phyloP scores from a whole-genome alignment of 306 rosid genomes.

The Vigna hirtella region DNA sequence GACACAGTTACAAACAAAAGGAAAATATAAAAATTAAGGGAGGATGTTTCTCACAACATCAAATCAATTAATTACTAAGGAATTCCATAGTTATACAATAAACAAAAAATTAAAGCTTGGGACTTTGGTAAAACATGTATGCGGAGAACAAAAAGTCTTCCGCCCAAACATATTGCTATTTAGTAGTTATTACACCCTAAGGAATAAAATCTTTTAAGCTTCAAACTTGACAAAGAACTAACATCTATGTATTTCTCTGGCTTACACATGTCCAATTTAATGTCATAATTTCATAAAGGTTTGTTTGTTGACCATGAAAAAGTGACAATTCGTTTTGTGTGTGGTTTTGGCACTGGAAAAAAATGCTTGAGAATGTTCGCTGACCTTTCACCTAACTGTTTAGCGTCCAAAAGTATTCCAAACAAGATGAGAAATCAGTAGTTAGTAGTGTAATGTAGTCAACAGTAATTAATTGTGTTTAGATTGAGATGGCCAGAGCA shows the following conservation, averaged over 20 bases:
- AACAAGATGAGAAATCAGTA: constrained; percentile 28
- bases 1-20: too few relatives aligned
- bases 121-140: constrained; percentile 21
- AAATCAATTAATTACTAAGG: constrained; percentile 20
- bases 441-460: constrained; percentile 17
- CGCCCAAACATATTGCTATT: background rate
- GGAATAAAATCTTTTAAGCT: constrained; percentile 22
- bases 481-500: constrained; percentile 18
- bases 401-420: constrained; percentile 43
- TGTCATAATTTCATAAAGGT: constrained; percentile 17
- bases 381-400: constrained; percentile 84
- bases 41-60: background rate
- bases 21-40: background rate
- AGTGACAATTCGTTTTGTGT: constrained; percentile 84
- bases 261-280: constrained; percentile 24
- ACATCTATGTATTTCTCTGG: constrained; percentile 20
- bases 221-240: constrained; percentile 11
- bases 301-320: constrained; percentile 46
- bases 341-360: constrained; percentile 93
- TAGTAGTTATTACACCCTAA: constrained; percentile 16
- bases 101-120: constrained; percentile 19
- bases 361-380: constrained; percentile 86
- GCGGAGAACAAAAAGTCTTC: constrained; percentile 23
- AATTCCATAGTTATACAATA: constrained; percentile 16
- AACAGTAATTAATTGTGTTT: background rate